Conservation (phyloP, 2,329 filamentous ascomycete species). For the Fusarium torulosum region DNA sequence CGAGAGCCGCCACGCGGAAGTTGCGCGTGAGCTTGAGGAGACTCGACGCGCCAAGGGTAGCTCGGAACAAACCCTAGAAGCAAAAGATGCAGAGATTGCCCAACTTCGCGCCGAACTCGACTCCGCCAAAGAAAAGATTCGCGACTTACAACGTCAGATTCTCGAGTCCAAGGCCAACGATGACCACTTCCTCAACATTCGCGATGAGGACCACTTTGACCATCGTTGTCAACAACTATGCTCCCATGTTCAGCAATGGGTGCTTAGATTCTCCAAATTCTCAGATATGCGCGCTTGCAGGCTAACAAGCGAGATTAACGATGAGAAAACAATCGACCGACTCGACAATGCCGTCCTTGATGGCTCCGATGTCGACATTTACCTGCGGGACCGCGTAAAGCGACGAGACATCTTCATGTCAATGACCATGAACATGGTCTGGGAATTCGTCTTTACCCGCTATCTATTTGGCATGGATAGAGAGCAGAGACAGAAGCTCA, state of each 20-base stretch:
- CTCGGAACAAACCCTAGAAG: conserved; percentile 74
- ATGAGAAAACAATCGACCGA: conserved; percentile 93
- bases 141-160: conserved; percentile 65
- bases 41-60: conserved; percentile 73
- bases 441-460: conserved; percentile 97
- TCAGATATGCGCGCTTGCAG: conserved; percentile 92
- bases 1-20: conserved; percentile 74
- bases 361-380: conserved; percentile 90
- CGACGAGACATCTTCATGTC: conserved; percentile 98
- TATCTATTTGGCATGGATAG: conserved; percentile 99
- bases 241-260: conserved; percentile 97
- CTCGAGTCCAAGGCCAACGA: conserved; percentile 71
- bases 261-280: conserved; percentile 96
- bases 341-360: conserved; percentile 96
- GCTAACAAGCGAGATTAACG: conserved; percentile 83
- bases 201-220: conserved; percentile 96
- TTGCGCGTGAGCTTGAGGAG: conserved; percentile 76
- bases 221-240: conserved; percentile 93
- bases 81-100: conserved; percentile 87
- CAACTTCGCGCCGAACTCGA: conserved; percentile 83
- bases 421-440: conserved; percentile 98
- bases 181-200: conserved; percentile 79
- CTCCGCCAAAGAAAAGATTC: conserved; percentile 73
- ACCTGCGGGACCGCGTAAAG: conserved; percentile 87
- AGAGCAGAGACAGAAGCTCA: conserved; percentile 97